Evolutionary conservation across 345 rosid species (phyloP).

Genomic region (Brassica nigra): DNA sequence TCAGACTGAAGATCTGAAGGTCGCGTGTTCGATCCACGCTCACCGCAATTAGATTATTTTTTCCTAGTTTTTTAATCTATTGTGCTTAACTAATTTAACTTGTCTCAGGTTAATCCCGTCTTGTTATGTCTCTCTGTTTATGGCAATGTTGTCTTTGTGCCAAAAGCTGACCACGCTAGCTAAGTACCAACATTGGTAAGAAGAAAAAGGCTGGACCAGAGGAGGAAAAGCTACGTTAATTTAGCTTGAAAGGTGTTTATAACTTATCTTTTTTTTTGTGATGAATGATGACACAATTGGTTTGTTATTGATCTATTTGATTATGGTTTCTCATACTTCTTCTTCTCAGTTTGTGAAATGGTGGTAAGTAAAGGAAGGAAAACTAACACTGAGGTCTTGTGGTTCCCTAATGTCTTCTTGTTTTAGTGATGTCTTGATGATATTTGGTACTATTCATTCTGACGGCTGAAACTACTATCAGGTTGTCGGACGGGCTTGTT

Average conservation of each 20-base stretch:
- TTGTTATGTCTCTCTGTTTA: not conserved
- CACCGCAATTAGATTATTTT: conserved; percentile 52
- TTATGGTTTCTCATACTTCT: not conserved
- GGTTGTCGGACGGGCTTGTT: conserved; percentile 98
- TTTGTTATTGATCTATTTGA: not conserved
- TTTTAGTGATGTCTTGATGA: not conserved
- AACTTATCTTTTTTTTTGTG: not conserved
- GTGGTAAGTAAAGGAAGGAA: conserved; percentile 95
- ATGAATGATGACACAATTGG: not conserved
- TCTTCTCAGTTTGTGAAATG: conserved; percentile 80
- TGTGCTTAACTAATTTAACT: not conserved
- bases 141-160: not conserved
- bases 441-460: conserved; percentile 33
- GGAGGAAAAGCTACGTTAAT: conserved; percentile 87
- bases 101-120: not conserved
- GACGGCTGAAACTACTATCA: conserved; percentile 50
- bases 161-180: not conserved
- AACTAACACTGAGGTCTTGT: conserved; percentile 75
- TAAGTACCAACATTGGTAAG: conserved; percentile 50
- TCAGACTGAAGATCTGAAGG: conserved; percentile 99
- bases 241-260: conserved; percentile 93
- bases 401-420: not conserved
- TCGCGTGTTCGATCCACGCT: conserved; percentile 96
- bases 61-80: not conserved
- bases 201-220: conserved; percentile 87